These are phyloP conservation scores for Tricladium varicosporioides DNA, from an alignment of 2,329 filamentous ascomycete species.

Conservation along the genomic window DNA sequence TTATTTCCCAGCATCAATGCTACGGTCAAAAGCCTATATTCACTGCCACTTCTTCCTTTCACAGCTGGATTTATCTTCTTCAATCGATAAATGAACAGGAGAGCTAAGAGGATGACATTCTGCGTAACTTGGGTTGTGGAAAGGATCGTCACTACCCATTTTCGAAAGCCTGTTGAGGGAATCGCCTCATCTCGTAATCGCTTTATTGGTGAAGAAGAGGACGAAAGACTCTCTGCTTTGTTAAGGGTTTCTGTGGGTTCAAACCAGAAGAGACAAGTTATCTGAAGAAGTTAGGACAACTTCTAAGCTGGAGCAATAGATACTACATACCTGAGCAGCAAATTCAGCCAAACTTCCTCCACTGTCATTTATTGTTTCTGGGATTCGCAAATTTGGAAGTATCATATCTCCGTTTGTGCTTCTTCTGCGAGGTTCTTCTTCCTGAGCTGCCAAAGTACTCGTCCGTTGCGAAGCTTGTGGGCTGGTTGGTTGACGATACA, in stretches of 20 bases:
- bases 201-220: conserved; percentile 42
- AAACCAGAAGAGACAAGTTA: conserved; percentile 98
- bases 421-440: conserved; percentile 22
- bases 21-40: conserved; percentile 88
- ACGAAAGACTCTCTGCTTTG: conserved; percentile 58
- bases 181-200: conserved; percentile 69
- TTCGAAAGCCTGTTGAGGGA: conserved; percentile 77
- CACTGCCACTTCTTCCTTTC: conserved; percentile 87
- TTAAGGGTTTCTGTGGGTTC: conserved; percentile 80
- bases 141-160: conserved; percentile 90
- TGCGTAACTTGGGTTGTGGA: conserved; percentile 95
- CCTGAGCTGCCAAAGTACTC: conserved; percentile 17
- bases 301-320: not conserved
- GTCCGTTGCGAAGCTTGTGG: conserved; percentile 20
- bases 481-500: conserved; percentile 21
- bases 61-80: conserved; percentile 89
- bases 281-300: conserved; percentile 47
- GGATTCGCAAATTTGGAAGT: conserved; percentile 58
- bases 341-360: conserved; percentile 80
- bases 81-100: conserved; percentile 89
- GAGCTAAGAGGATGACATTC: conserved; percentile 86
- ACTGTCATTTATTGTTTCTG: conserved; percentile 69
- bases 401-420: conserved; percentile 26
- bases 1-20: conserved; percentile 98
- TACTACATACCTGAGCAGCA: conserved; percentile 65